These are phyloP conservation scores for Fusarium hostae DNA, from an alignment of 2,329 filamentous ascomycete genomes.

Conservation along the genomic window DNA sequence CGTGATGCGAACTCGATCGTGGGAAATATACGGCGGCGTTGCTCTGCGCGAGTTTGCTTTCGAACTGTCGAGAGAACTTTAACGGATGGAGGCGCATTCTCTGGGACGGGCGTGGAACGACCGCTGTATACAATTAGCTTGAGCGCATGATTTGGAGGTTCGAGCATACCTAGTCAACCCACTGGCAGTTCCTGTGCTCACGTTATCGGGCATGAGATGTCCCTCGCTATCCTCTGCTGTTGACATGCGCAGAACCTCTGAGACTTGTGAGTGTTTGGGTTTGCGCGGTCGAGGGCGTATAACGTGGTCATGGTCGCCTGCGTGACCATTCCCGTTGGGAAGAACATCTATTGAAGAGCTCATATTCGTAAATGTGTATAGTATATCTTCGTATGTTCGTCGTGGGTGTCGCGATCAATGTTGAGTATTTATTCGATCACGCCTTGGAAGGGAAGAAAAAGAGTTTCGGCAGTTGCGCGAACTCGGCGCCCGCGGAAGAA, in stretches of 20 bases:
- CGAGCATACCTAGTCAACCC: constrained; percentile 57
- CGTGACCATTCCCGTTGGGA: constrained; percentile 45
- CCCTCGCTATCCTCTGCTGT: constrained; percentile 51
- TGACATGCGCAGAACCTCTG: constrained; percentile 53
- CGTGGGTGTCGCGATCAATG: constrained; percentile 13
- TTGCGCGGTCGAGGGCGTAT: constrained; percentile 63
- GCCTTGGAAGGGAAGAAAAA: neutral
- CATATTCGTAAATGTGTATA: constrained; percentile 33
- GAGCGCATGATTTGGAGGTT: neutral
- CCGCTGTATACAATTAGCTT: constrained; percentile 65
- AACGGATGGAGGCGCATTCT: constrained; percentile 92
- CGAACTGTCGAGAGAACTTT: constrained; percentile 87
- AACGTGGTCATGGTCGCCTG: constrained; percentile 53
- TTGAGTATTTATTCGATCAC: constrained; percentile 11
- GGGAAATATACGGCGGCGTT: constrained; percentile 87
- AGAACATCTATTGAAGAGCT: constrained; percentile 45
- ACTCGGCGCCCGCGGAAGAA: constrained; percentile 8
- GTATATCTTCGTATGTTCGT: neutral
- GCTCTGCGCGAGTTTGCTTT: constrained; percentile 83
- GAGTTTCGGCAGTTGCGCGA: neutral
- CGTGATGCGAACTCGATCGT: constrained; percentile 91
- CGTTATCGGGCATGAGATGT: constrained; percentile 50
- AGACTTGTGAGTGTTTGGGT: constrained; percentile 60
- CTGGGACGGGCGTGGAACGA: constrained; percentile 82
- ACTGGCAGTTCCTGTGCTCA: constrained; percentile 47